Evolutionary conservation across 257 asterid species (phyloP), one percentile per base, ranked within the genome.

Genomic region (Knoxia roxburghii): DNA sequence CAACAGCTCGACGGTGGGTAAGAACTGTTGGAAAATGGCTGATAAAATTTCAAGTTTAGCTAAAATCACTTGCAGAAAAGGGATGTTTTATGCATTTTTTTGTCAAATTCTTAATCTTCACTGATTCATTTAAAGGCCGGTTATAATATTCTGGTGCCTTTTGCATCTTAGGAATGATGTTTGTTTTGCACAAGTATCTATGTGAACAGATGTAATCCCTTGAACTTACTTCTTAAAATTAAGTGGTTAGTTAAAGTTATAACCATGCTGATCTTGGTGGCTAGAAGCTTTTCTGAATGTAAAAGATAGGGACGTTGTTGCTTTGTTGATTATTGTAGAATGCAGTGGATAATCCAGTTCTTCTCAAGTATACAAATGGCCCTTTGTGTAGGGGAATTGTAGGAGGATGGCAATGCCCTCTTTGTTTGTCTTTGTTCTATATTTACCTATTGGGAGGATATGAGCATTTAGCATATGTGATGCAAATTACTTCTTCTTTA

Each of bases 1-100:
- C 72, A 41, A 61, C 45, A 68, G 97, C 99, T 73, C 83, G 96
- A 94, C 89, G 96, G 99, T 94, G 96, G 93, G 96, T 90, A 85
- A 88, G 91, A 90, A 87, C 90, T 53, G 53, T 63, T 63, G 78
- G 72, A 77, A 66, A 77, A 79, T 75, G 73, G 54, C 77, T 78
- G 68, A 48, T 70, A 52, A 56, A 72, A 50, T 67, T 63, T 48
- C 49, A 21, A 0, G 21, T 61, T 62, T 70, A 49, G 39, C 15
- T 21, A 4, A 55, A 23, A 51, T 64, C 30, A 60, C 40, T n/a
- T 15, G 1, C 7, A 13, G 14, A 46, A n/a, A 20, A 33, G 17
- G 29, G 48, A 49, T 21, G 7, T 65, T 54, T 33, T 29, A 35
- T 40, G 37, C 12, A 40, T n/a, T n/a, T n/a, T 26, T 24, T 64